These are phyloP conservation scores for Heliamphora exappendiculata DNA, from an alignment of 148 eudicot genomes.

Conservation along the genomic window DNA sequence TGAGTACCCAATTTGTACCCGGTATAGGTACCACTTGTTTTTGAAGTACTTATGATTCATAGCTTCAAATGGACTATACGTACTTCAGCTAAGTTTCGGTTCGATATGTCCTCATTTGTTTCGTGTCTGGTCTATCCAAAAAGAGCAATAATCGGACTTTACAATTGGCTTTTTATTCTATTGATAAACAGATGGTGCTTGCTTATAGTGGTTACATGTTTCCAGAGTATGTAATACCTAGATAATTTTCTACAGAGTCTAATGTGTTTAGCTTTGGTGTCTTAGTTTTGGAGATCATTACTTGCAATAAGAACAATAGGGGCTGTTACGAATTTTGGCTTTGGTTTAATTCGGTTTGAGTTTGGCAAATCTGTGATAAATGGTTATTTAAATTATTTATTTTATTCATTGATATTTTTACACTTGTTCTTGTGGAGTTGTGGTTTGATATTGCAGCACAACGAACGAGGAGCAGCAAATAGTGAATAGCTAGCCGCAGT, in stretches of 20 bases:
- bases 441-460: too few species aligned
- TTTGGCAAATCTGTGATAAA: too few species aligned
- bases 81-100: too few species aligned
- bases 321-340: not conserved
- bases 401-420: too few species aligned
- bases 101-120: not conserved
- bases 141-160: not conserved
- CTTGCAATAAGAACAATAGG: conserved; percentile 18
- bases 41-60: too few species aligned
- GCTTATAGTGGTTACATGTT: not conserved
- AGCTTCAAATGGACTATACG: not conserved
- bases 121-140: not conserved
- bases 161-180: not conserved
- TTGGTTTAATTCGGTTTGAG: too few species aligned
- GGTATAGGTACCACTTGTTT: too few species aligned
- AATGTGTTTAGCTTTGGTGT: conserved; percentile 27
- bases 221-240: conserved; percentile 1
- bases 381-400: too few species aligned
- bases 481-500: too few species aligned
- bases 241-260: not conserved
- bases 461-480: too few species aligned
- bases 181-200: not conserved
- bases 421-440: too few species aligned
- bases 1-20: too few species aligned
- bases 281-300: conserved; percentile 29